Conservation (phyloP, 2,329 filamentous ascomycete species). For the Fusarium anthophilum region DNA sequence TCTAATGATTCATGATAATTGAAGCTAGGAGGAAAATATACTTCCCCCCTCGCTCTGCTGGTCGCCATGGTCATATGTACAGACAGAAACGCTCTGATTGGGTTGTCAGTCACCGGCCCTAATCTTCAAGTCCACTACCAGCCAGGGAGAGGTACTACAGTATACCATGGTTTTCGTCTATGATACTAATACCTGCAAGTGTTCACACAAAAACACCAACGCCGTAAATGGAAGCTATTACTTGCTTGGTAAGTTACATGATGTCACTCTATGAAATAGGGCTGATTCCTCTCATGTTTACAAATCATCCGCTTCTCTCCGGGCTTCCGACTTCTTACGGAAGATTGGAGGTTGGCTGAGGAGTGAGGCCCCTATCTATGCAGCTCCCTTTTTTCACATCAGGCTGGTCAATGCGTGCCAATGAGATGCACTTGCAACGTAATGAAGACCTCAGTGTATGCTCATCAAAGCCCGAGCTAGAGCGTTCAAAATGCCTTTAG, state of each 20-base stretch:
- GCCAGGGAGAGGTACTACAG: too few species aligned
- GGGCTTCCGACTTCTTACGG: not conserved
- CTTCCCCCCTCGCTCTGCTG: not conserved
- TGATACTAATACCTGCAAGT: not conserved
- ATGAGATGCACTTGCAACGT: too few species aligned
- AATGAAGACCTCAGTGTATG: not conserved
- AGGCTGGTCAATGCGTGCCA: not conserved
- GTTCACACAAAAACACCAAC: not conserved
- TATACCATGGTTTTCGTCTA: not conserved
- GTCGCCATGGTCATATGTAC: too few species aligned
- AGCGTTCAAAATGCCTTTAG: too few species aligned
- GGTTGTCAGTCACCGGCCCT: too few species aligned
- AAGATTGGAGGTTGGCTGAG: not conserved
- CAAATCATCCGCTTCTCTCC: not conserved
- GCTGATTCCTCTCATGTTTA: not conserved
- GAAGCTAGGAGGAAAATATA: too few species aligned
- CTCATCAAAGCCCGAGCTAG: not conserved
- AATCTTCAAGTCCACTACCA: too few species aligned
- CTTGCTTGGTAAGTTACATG: not conserved
- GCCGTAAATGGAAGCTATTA: not conserved
- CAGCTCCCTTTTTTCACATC: not conserved
- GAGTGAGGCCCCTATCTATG: not conserved
- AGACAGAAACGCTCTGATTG: not conserved
- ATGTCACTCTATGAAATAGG: not conserved
- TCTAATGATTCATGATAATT: not conserved